Evolutionary conservation across 2,329 filamentous ascomycete species (phyloP), one percentile per base, ranked within the genome.

Genomic region (Colletotrichum phormii): DNA sequence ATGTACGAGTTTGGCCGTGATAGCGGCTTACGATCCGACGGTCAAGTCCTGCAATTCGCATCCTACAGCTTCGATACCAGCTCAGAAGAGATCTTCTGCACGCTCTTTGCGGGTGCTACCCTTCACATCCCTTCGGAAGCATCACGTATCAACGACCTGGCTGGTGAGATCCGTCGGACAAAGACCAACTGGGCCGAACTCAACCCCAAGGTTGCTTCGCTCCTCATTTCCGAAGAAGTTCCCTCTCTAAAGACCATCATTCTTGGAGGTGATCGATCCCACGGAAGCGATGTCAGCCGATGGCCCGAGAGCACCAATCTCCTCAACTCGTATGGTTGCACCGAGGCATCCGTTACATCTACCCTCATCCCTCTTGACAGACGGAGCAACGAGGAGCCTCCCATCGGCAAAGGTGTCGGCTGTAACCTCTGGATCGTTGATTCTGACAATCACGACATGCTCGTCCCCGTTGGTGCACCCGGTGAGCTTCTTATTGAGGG

Each of bases 201-300:
- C 74, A 92, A 90, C 1, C 88, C 90, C 3, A 84, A 88, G 0
- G 84, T 92, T 22, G 88, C 89, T 1, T 77, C 84, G 6, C 83
- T 82, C 51, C 79, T 86, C 12, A 79, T 81, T 22, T 80, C 84
- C 1, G 75, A 76, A 0, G 71, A 75, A 0, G 77, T 86, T 0
- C 82, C 84, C 0, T 81, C 78, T 1, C 75, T 87, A 2, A 77
- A 79, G 53, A 85, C 83, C 0, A 75, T 86, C n/a, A 71, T 74
- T 18, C 68, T 80, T 4, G 77, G 77, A 18, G 78, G 78, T 15
- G 78, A 49, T 22, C 51, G 75, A 61, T 71, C 75, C n/a, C 73
- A 78, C 58, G 42, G 70, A 4, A 73, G 74, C 26, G 72, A 74
- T 51, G 68, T 77, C 33, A 49, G 77, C 9, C 67, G 62, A 8